Conservation (phyloP, 495 filamentous ascomycete species). For the Evansstolkia leycettana region DNA sequence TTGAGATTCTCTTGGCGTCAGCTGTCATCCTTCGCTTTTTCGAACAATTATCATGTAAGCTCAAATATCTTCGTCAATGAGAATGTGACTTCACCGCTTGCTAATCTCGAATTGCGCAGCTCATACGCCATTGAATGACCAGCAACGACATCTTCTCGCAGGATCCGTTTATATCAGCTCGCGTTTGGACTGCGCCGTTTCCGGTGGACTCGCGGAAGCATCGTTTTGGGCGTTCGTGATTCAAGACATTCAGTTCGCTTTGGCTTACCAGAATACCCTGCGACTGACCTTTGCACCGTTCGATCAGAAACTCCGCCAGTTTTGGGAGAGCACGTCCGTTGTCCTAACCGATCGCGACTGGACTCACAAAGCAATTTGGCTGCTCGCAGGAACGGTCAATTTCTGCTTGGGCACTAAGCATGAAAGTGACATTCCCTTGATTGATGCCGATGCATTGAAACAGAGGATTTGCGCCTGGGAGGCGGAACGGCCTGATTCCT, state of each 20-base stretch:
- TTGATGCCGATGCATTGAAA: conserved; percentile 13
- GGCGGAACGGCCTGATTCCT: conserved; percentile 15
- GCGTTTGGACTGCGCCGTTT: conserved; percentile 26
- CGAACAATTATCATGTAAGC: conserved; percentile 29
- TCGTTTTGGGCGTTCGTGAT: conserved; percentile 34
- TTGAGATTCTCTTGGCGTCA: conserved; percentile 29
- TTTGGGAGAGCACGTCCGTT: conserved; percentile 16
- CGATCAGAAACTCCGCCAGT: conserved; percentile 19
- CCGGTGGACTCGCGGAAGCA: conserved; percentile 24
- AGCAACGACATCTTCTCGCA: conserved; percentile 28
- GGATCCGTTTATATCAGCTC: conserved; percentile 34
- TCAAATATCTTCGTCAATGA: not conserved
- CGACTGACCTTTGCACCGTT: conserved; percentile 25
- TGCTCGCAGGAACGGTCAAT: conserved; percentile 28
- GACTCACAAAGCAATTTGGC: conserved; percentile 27
- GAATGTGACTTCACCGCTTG: not conserved
- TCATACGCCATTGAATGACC: conserved; percentile 24
- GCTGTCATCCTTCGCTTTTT: conserved; percentile 32
- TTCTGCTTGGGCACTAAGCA: conserved; percentile 21
- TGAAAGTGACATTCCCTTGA: conserved; percentile 7
- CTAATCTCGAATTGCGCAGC: conserved; percentile 8
- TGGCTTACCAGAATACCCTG: conserved; percentile 26
- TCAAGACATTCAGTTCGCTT: conserved; percentile 31
- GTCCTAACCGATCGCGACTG: conserved; percentile 25
- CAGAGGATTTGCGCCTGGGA: conserved; percentile 22